A percentile compares a stretch with the other conserved stretches of the same genome.
Conservation (phyloP, 805 yeast genomes). For the Lachancea dasiensis region DNA sequence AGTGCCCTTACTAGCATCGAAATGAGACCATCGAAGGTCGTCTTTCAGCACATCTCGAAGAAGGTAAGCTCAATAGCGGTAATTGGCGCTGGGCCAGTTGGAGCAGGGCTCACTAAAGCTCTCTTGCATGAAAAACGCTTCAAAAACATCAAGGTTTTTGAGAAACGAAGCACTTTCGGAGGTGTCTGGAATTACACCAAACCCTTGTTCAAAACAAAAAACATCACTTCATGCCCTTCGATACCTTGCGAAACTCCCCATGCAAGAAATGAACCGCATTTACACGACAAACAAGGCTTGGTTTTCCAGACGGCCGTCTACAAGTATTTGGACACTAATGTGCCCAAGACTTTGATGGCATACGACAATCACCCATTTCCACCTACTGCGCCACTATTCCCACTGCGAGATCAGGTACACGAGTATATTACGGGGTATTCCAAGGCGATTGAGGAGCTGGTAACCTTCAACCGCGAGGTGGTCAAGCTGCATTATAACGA, state of each 20-base stretch:
- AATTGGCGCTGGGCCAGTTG: constrained; percentile 71
- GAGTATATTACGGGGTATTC: constrained; percentile 51
- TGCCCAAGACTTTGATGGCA: constrained; percentile 58
- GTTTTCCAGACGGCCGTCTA: constrained; percentile 53
- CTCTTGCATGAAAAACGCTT: constrained; percentile 44
- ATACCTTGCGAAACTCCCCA: constrained; percentile 32
- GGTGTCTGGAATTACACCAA: constrained; percentile 68
- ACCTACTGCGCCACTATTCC: constrained; percentile 45
- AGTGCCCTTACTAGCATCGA: no score
- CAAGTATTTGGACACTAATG: constrained; percentile 57
- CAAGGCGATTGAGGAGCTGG: constrained; percentile 36
- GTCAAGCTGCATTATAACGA: constrained; percentile 31
- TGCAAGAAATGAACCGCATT: constrained; percentile 7
- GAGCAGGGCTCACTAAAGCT: constrained; percentile 57
- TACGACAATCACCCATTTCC: constrained; percentile 47
- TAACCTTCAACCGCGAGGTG: constrained; percentile 45
- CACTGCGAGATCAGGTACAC: constrained; percentile 51
- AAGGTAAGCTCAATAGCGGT: constrained; percentile 43
- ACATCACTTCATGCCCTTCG: constrained; percentile 12
- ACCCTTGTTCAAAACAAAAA: constrained; percentile 12
- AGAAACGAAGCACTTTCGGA: constrained; percentile 49
- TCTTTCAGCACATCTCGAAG: not conserved
- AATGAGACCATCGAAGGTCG: constrained; percentile 2
- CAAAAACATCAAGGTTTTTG: constrained; percentile 48
- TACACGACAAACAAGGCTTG: constrained; percentile 18